phyloP scores from a whole-genome alignment of 257 asterid genomes.

The Linaria vulgaris region DNA sequence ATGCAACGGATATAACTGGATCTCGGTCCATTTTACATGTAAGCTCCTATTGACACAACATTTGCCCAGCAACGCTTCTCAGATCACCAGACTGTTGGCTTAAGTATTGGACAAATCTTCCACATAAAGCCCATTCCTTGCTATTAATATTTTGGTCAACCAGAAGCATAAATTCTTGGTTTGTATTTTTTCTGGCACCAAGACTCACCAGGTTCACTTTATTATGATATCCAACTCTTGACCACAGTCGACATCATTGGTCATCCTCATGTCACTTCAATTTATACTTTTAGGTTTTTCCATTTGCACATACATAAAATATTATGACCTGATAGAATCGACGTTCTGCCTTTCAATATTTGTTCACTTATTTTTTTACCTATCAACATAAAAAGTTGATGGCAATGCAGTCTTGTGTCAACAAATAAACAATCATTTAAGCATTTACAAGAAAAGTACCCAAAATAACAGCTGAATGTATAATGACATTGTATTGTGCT shows the following conservation, averaged over 20 bases:
- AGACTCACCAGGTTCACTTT: constrained; percentile 12
- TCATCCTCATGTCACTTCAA: constrained; percentile 20
- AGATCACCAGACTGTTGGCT: too few species aligned
- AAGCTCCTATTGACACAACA: too few species aligned
- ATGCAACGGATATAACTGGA: too few species aligned
- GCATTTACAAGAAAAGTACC: not conserved
- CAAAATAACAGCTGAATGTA: constrained; percentile 4
- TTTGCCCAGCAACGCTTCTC: too few species aligned
- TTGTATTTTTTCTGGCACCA: too few species aligned
- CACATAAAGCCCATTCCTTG: too few species aligned
- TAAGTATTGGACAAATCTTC: too few species aligned
- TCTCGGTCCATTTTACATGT: too few species aligned
- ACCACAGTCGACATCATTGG: constrained; percentile 19
- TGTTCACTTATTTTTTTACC: constrained; percentile 12
- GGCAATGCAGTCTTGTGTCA: constrained; percentile 10
- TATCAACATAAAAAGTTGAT: constrained; percentile 11
- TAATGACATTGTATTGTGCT: constrained; percentile 15
- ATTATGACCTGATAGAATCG: constrained; percentile 7
- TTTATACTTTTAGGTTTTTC: not conserved
- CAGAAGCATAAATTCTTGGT: too few species aligned
- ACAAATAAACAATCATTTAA: not conserved
- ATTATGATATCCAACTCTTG: constrained; percentile 15
- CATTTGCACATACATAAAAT: constrained; percentile 5
- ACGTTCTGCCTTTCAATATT: constrained; percentile 21
- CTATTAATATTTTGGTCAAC: too few species aligned